Base-by-base conservation (phyloP, 2,329 filamentous ascomycete species). In the Beauveria brongniartii region DNA sequence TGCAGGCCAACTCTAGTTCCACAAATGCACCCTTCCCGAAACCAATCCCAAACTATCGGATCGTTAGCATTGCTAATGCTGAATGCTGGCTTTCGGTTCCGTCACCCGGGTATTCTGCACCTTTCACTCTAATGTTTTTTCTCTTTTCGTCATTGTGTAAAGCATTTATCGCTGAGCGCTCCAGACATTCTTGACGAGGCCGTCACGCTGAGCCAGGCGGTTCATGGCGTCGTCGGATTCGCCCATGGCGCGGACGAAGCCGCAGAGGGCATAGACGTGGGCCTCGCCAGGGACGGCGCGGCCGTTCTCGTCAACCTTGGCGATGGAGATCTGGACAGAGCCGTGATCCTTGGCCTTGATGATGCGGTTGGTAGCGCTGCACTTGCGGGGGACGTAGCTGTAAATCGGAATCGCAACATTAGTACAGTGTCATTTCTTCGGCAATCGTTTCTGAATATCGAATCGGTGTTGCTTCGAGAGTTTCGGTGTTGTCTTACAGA, bases 291-390 rank as follows among this genome's bases (percentile, higher is more conserved):
- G 91, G 82, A 87, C 74, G 69, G 92, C 92, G 73, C 92, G 91
- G 78, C 94, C 94, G 83, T 92, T 95, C 88, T 99, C 94, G 80
- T 97, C 93, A 73, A 99, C 94, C 85, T 97, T 97, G 80, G 89
- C 93, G 77, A 99, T 84, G 72, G 89, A 91, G 80, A 99, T 91
- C 82, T 99, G 94, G 72, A 97, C 94, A 66, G 91, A 96, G 73
- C 91, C 93, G 86, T 99, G 94, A 83, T 99, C 94, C 85, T 97
- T 97, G 84, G 94, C 92, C 85, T 97, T 97, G 88, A 99, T 97
- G 86, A 97, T 97, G 82, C 94, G 91, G 91, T 96, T 95, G 80
- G 93, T 96, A 73, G 92, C 92, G 80, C 86, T 91, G 90, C 93
- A 97, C 85, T 97, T 97, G 85, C 93, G 91, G 78, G 92, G 92